Base-by-base conservation (phyloP, 2,329 filamentous ascomycete genomes). In the Ceratocystis alfenasii region DNA sequence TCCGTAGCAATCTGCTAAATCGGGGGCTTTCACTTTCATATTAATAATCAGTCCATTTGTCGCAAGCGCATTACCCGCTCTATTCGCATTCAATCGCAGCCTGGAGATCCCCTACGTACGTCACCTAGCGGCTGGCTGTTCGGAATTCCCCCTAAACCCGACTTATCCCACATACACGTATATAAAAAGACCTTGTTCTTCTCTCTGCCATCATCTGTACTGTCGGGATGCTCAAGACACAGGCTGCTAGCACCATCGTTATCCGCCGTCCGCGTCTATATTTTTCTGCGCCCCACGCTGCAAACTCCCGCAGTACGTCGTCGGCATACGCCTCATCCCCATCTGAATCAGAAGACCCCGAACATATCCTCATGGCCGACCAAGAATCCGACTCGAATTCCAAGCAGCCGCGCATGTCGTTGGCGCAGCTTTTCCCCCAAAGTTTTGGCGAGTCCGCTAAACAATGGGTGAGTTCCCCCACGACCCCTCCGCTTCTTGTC, bases 401-500 rank as follows among this genome's bases (percentile, higher is more conserved):
- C 72, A 25, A 69, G 36, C 69, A 70, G 28, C 72, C 71, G 45
- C 71, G 72, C 12, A 72, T 72, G 64, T 70, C 72, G 50, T 68
- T 72, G 57, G 69, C 70, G 25, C 73, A 71, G 33, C 86, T 83
- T 75, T 97, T 99, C 70, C 92, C 94, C 1, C 77, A 97, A 25
- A 87, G 91, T 62, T 96, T 96, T 77, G 94, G 92, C 72, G 91
- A 96, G 67, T 93, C 90, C 17, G 90, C 90, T 69, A 87, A 83
- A 70, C 93, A 97, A 81, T 97, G 94, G 90, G 88, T 90, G 76
- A 69, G 86, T 80, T 64, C 63, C 0, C 44, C 10, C 36, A 12
- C 33, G n/a, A 60, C 50, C 30, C 30, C 46, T 55, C 64, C 63
- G 44, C 28, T 20, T 3, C 10, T 30, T 8, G 55, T 30, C n/a